These are phyloP conservation scores for Paraconiothyrium sp. DNA, from an alignment of 2,329 filamentous ascomycete species.

Conservation along the genomic window DNA sequence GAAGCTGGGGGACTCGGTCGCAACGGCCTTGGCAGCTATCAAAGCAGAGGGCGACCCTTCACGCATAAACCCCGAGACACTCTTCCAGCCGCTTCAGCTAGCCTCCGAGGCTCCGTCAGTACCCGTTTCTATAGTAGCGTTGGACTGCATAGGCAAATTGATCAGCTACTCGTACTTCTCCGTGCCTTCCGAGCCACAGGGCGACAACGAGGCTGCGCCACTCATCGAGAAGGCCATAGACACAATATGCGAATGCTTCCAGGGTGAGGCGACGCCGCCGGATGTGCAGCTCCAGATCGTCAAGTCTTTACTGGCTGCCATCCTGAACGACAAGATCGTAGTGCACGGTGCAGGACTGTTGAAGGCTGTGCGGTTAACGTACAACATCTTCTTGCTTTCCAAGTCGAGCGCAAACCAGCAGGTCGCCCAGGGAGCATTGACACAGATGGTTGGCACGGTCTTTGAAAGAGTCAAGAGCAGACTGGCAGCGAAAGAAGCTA, in stretches of 20 bases:
- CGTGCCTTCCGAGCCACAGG: constrained; percentile 62
- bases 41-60: constrained; percentile 79
- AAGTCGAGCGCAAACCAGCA: constrained; percentile 95
- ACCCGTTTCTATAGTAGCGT: constrained; percentile 84
- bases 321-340: constrained; percentile 98
- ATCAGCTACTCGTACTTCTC: constrained; percentile 99
- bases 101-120: constrained; percentile 88
- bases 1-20: constrained; percentile 81
- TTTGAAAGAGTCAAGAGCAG: constrained; percentile 93
- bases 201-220: constrained; percentile 63
- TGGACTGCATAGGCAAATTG: constrained; percentile 98
- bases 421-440: constrained; percentile 94
- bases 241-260: constrained; percentile 99
- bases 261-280: constrained; percentile 89
- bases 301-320: constrained; percentile 93
- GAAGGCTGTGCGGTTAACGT: constrained; percentile 96
- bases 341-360: constrained; percentile 95
- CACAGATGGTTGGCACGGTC: constrained; percentile 98
- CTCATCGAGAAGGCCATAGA: constrained; percentile 98
- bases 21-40: constrained; percentile 84
- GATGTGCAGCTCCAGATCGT: constrained; percentile 98
- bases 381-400: constrained; percentile 97
- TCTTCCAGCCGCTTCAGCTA: constrained; percentile 90
- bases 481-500: constrained; percentile 85
- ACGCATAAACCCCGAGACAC: constrained; percentile 86